Evolutionary conservation across 2,329 filamentous ascomycete species (phyloP).

Genomic region (Sclerotinia nivalis): DNA sequence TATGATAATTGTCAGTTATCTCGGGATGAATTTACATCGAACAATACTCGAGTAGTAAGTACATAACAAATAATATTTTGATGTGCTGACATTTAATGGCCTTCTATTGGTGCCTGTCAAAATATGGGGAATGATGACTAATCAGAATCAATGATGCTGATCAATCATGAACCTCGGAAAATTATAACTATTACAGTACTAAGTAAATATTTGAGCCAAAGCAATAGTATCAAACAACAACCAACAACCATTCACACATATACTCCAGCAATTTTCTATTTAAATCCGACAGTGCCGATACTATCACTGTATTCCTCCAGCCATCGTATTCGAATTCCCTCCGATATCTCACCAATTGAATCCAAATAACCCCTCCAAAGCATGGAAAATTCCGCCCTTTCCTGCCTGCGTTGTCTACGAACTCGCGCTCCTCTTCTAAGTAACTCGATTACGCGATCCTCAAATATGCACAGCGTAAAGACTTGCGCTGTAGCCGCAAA

Average conservation of each 20-base stretch:
- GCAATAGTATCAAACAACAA: neutral
- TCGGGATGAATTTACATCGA: neutral
- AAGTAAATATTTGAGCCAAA: neutral
- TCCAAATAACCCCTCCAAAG: neutral
- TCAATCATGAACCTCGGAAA: conserved; percentile 9
- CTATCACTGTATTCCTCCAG: neutral
- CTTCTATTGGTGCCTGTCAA: neutral
- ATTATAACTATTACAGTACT: neutral
- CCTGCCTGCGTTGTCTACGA: conserved; percentile 18
- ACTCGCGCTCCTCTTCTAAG: neutral
- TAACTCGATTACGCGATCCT: neutral
- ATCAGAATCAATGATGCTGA: neutral
- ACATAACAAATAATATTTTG: neutral
- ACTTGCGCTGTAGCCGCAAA: neutral
- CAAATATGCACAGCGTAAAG: neutral
- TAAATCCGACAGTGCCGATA: neutral
- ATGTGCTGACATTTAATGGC: conserved; percentile 9
- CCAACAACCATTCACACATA: neutral
- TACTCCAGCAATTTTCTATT: neutral
- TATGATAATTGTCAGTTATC: neutral
- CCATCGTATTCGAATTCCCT: neutral
- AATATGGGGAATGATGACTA: neutral
- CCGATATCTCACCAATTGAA: neutral
- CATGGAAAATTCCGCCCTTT: conserved; percentile 14
- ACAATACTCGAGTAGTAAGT: no score